Conservation (phyloP, 176 grass and related monocot genomes). For the Oryza longistaminata region DNA sequence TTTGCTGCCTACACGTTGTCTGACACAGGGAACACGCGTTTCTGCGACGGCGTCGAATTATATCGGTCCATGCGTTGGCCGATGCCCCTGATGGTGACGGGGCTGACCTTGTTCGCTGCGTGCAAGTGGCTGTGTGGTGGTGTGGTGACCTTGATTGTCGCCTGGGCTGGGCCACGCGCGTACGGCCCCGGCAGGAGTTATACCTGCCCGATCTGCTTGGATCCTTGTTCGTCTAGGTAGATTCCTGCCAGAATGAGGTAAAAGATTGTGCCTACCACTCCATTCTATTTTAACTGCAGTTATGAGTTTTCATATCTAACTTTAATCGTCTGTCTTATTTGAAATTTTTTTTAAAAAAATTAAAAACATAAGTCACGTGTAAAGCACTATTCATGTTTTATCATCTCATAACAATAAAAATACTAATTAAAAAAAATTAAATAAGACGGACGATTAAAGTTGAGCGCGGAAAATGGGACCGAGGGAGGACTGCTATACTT, state of each 20-base stretch:
- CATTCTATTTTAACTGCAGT: no score
- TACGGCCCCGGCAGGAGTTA: not conserved
- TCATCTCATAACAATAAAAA: no score
- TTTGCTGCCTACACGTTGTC: conserved; percentile 30
- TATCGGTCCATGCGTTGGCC: not conserved
- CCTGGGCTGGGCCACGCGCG: no score
- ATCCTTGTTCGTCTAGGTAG: not conserved
- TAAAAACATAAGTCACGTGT: no score
- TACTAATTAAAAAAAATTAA: no score
- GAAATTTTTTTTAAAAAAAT: no score
- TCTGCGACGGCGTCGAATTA: conserved; percentile 35
- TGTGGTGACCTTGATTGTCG: not conserved
- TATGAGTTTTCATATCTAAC: no score
- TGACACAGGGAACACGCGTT: conserved; percentile 36
- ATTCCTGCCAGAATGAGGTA: not conserved
- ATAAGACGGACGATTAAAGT: no score
- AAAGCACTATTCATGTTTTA: no score
- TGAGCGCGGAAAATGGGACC: no score
- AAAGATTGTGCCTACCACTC: not conserved
- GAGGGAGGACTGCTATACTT: no score
- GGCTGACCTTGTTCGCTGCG: not conserved
- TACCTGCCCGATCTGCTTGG: not conserved
- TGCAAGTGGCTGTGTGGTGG: not conserved
- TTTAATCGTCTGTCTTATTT: no score
- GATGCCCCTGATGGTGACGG: not conserved